Conservation (phyloP, 805 yeast genomes). For the Metschnikowia borealis region DNA sequence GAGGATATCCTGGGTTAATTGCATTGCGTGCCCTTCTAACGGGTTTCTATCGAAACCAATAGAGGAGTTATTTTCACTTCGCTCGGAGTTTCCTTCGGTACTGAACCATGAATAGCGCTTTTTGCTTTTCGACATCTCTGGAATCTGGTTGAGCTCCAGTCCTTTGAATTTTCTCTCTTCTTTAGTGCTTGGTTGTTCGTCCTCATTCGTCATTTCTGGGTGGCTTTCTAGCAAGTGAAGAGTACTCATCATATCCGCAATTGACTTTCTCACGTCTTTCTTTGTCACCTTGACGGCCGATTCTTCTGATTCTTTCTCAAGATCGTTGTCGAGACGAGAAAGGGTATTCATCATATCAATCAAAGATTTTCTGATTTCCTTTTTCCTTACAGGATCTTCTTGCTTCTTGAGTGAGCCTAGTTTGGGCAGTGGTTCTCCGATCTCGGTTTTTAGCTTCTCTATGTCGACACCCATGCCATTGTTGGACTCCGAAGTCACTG, state of each 20-base stretch:
- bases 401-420: not conserved
- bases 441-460: not conserved
- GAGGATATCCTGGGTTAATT: conserved; percentile 26
- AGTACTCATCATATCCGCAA: conserved; percentile 28
- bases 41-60: not conserved
- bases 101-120: conserved; percentile 28
- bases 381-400: not conserved
- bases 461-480: not conserved
- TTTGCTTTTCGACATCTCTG: not conserved
- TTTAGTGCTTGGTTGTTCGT: not conserved
- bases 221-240: conserved; percentile 20
- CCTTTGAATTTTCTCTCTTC: not conserved
- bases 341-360: conserved; percentile 8
- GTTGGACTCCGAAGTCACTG: not conserved
- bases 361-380: conserved; percentile 5
- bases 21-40: not conserved
- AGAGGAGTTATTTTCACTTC: conserved; percentile 3
- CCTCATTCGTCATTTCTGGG: conserved; percentile 2
- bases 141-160: not conserved
- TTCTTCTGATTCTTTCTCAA: conserved; percentile 2
- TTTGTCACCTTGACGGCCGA: conserved; percentile 14
- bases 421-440: not conserved
- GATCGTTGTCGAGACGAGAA: conserved; percentile 1
- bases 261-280: conserved; percentile 20
- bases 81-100: conserved; percentile 23